Evolutionary conservation across 2,329 filamentous ascomycete genomes (phyloP).

Genomic region (Graphilbum fragrans): DNA sequence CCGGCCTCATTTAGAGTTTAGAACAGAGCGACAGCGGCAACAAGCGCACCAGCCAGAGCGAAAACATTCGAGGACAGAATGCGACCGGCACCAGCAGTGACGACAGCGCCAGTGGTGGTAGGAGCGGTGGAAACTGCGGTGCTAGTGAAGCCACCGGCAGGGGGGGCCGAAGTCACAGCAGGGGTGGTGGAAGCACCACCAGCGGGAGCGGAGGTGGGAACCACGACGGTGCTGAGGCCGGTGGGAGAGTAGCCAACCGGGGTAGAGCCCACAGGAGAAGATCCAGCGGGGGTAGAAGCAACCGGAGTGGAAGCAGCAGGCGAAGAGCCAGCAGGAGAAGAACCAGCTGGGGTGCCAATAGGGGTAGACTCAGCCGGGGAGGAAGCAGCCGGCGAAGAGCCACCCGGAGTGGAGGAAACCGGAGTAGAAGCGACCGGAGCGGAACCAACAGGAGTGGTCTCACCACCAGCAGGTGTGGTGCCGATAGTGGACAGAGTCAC

Average conservation of each 20-base stretch:
- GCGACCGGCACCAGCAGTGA: slow-evolving; percentile 38
- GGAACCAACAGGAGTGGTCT: background rate
- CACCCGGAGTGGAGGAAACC: background rate
- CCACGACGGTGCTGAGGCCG: background rate
- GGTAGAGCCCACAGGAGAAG: background rate
- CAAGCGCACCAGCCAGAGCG: slow-evolving; percentile 36
- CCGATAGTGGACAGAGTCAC: slow-evolving; percentile 10
- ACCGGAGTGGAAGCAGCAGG: background rate
- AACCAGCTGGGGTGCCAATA: background rate
- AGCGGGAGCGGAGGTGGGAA: background rate
- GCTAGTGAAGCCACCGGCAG: slow-evolving; percentile 27
- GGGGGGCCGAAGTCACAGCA: slow-evolving; percentile 35
- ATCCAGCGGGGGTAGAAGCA: background rate
- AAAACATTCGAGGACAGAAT: slow-evolving; percentile 38
- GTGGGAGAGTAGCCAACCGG: background rate
- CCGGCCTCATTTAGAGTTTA: slow-evolving; percentile 21
- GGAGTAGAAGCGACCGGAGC: background rate
- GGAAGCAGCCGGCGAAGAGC: background rate
- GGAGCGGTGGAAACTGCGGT: slow-evolving; percentile 14
- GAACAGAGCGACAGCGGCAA: slow-evolving; percentile 37
- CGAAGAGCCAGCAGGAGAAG: background rate
- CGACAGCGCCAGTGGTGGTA: slow-evolving; percentile 16
- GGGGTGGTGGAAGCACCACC: slow-evolving; percentile 13
- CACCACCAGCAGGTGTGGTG: background rate
- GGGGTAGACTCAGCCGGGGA: background rate